Conservation (phyloP, 805 yeast genomes). For the Ascoidea rubescens region DNA sequence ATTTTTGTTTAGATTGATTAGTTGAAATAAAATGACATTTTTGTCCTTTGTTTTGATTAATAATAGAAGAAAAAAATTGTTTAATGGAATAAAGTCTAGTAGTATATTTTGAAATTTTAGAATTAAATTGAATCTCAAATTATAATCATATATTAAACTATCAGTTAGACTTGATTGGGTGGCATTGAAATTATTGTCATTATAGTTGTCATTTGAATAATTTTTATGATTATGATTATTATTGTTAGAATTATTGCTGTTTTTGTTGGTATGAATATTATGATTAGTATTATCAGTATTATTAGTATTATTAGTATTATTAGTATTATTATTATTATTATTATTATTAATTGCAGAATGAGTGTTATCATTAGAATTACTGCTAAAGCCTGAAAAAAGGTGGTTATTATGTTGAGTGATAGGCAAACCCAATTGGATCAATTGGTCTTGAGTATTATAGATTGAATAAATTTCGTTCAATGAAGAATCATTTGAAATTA, state of each 20-base stretch:
- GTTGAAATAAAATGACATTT: slow-evolving; percentile 3
- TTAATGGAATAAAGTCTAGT: slow-evolving; percentile 12
- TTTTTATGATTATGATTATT: background rate
- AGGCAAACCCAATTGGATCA: slow-evolving; percentile 16
- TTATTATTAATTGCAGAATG: background rate
- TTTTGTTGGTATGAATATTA: background rate
- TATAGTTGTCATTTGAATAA: too few relatives aligned
- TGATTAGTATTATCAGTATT: too few relatives aligned
- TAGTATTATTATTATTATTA: too few relatives aligned
- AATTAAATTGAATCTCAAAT: slow-evolving; percentile 16
- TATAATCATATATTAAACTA: slow-evolving; percentile 10
- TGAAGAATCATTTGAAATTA: background rate
- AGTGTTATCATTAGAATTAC: background rate
- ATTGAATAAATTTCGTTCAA: slow-evolving; percentile 13
- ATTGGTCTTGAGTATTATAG: slow-evolving; percentile 8
- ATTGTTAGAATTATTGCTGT: slow-evolving; percentile 8
- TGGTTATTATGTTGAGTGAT: slow-evolving; percentile 2
- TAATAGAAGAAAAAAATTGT: slow-evolving; percentile 5
- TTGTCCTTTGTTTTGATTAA: slow-evolving; percentile 2
- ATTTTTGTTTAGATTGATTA: slow-evolving; percentile 1
- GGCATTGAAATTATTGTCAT: too few relatives aligned
- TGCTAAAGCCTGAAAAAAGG: background rate
- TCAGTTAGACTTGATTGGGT: too few relatives aligned
- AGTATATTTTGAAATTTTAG: slow-evolving; percentile 15
- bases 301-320: background rate